A percentile compares a stretch with the other conserved stretches of the same genome.
phyloP scores from a whole-genome alignment of 768 basidiomycete species.

The Pleurotus eryngii region DNA sequence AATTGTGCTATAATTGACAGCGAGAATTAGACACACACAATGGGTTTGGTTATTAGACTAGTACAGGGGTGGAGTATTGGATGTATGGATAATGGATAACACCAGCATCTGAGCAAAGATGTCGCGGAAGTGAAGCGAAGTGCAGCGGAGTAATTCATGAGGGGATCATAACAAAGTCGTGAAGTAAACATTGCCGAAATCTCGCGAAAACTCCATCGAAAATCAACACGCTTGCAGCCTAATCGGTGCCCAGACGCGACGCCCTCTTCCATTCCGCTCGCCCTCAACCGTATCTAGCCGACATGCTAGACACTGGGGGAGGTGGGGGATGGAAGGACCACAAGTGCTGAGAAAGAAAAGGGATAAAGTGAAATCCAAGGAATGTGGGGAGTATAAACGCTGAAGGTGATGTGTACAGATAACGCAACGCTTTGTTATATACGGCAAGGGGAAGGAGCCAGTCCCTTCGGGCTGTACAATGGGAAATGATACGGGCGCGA shows the following conservation, averaged over 20 bases:
- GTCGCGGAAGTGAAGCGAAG: neutral
- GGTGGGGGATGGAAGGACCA: slow-evolving; percentile 71
- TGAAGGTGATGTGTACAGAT: neutral
- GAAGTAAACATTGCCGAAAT: neutral
- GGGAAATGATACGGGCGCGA: slow-evolving; percentile 28
- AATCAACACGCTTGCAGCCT: slow-evolving; percentile 13
- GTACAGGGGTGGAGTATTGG: slow-evolving; percentile 1
- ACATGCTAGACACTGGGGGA: slow-evolving; percentile 28
- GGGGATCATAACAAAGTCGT: slow-evolving; percentile 2
- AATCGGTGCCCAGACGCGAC: slow-evolving; percentile 38
- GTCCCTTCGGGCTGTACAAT: slow-evolving; percentile 2
- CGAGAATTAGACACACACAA: neutral
- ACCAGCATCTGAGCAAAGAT: slow-evolving; percentile 1
- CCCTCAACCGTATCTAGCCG: slow-evolving; percentile 41
- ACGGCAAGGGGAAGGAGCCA: slow-evolving; percentile 1
- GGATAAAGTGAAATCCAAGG: neutral
- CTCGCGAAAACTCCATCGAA: slow-evolving; percentile 9
- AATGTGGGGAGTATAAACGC: slow-evolving; percentile 1
- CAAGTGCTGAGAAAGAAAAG: slow-evolving; percentile 28
- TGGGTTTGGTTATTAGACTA: neutral
- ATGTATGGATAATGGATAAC: neutral
- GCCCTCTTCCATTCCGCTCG: slow-evolving; percentile 72
- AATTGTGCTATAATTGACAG: neutral
- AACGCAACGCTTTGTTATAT: neutral
- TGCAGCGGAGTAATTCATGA: neutral